Conservation (phyloP, 2,329 filamentous ascomycete species). For the Curvularia sp. region DNA sequence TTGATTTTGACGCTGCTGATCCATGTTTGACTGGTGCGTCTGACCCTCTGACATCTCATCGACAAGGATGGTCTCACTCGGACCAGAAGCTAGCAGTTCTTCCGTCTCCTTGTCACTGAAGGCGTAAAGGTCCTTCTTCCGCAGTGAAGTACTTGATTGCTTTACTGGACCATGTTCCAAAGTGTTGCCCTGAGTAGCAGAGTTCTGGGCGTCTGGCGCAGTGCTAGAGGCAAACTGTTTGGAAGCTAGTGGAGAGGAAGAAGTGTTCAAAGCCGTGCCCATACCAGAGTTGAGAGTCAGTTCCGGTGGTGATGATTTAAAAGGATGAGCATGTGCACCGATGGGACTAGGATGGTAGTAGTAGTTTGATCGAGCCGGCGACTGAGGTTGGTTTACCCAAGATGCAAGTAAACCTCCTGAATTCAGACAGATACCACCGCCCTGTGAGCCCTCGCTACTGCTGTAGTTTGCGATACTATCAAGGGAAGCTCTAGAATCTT, state of each 20-base stretch:
- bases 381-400: slow-evolving; percentile 19
- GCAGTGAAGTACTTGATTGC: slow-evolving; percentile 25
- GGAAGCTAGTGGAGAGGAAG: slow-evolving; percentile 12
- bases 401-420: slow-evolving; percentile 19
- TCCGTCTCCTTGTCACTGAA: slow-evolving; percentile 44
- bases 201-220: slow-evolving; percentile 25
- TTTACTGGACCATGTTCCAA: slow-evolving; percentile 13
- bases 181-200: neutral
- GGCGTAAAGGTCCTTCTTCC: slow-evolving; percentile 31
- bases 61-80: slow-evolving; percentile 47
- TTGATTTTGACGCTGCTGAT: slow-evolving; percentile 9
- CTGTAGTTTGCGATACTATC: slow-evolving; percentile 48
- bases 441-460: slow-evolving; percentile 34
- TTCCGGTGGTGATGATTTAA: slow-evolving; percentile 40
- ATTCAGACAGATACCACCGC: slow-evolving; percentile 28
- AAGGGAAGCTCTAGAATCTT: slow-evolving; percentile 18
- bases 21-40: neutral
- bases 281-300: slow-evolving; percentile 18
- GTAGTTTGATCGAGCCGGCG: slow-evolving; percentile 28
- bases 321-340: slow-evolving; percentile 34
- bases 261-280: slow-evolving; percentile 17
- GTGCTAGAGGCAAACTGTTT: slow-evolving; percentile 23
- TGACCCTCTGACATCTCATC: slow-evolving; percentile 20
- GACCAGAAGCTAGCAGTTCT: slow-evolving; percentile 45
- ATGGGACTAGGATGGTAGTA: slow-evolving; percentile 39